Evolutionary conservation across 1,284 basidiomycete genomes (phyloP).

Genomic region (Bjerkandera adusta): DNA sequence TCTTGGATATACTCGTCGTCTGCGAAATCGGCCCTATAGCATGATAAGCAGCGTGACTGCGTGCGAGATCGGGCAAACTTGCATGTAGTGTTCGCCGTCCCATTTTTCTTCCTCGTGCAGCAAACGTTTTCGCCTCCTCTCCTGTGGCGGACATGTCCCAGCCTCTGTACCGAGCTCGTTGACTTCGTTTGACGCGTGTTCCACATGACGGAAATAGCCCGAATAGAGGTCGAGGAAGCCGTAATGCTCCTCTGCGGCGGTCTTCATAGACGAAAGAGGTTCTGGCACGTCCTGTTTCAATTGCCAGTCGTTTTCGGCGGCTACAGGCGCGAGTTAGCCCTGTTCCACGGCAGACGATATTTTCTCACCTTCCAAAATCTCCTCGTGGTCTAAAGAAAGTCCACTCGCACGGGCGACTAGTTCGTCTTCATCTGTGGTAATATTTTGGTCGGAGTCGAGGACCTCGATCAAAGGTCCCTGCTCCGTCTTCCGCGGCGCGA

Average conservation of each 20-base stretch:
- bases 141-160: slow-evolving; percentile 44
- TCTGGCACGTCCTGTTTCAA: slow-evolving; percentile 59
- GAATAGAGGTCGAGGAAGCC: slow-evolving; percentile 73
- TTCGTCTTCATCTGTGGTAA: slow-evolving; percentile 37
- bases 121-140: slow-evolving; percentile 48
- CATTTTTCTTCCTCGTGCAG: slow-evolving; percentile 70
- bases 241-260: slow-evolving; percentile 49
- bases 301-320: slow-evolving; percentile 76
- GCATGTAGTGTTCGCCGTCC: slow-evolving; percentile 83
- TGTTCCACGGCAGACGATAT: neutral
- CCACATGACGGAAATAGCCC: slow-evolving; percentile 69
- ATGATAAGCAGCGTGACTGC: neutral
- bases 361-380: slow-evolving; percentile 56
- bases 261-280: slow-evolving; percentile 35
- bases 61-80: slow-evolving; percentile 22
- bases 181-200: slow-evolving; percentile 73
- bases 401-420: slow-evolving; percentile 36
- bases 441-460: slow-evolving; percentile 38
- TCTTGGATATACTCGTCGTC: slow-evolving; percentile 74
- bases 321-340: slow-evolving; percentile 34
- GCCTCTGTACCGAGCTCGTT: slow-evolving; percentile 72
- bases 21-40: slow-evolving; percentile 68
- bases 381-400: slow-evolving; percentile 53
- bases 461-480: slow-evolving; percentile 62
- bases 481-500: slow-evolving; percentile 58